A percentile compares a stretch with the other conserved stretches of the same genome.
phyloP scores from a whole-genome alignment of 2,329 filamentous ascomycete species.

The Fusarium anthophilum region DNA sequence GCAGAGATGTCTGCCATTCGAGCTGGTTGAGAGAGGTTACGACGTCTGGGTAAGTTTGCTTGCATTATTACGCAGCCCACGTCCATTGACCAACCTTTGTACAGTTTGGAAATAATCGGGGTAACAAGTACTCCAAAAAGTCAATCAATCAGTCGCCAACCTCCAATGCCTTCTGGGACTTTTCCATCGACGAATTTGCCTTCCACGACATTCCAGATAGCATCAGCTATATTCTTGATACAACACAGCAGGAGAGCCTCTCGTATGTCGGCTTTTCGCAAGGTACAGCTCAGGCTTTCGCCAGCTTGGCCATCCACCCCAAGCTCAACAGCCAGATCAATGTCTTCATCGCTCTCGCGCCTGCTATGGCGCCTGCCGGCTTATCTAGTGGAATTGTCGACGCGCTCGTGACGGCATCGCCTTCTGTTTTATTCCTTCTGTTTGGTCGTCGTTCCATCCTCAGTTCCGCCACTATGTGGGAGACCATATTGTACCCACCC shows the following conservation, averaged over 20 bases:
- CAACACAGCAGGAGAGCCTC: slow-evolving; percentile 82
- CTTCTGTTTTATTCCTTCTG: slow-evolving; percentile 88
- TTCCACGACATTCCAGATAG: slow-evolving; percentile 97
- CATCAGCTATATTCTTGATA: slow-evolving; percentile 88
- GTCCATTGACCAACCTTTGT: slow-evolving; percentile 37
- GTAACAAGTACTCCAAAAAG: slow-evolving; percentile 99
- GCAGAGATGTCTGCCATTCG: slow-evolving; percentile 86
- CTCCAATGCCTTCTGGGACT: slow-evolving; percentile 89
- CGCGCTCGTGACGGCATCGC: slow-evolving; percentile 91
- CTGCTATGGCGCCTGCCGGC: slow-evolving; percentile 94
- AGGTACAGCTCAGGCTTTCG: slow-evolving; percentile 96
- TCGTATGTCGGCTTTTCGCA: slow-evolving; percentile 98
- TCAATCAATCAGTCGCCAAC: slow-evolving; percentile 79
- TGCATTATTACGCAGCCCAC: neutral
- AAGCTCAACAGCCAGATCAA: slow-evolving; percentile 92
- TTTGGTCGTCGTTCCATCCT: slow-evolving; percentile 93
- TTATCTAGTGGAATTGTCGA: slow-evolving; percentile 91
- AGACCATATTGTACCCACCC: slow-evolving; percentile 92
- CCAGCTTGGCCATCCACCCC: slow-evolving; percentile 90
- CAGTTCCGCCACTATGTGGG: slow-evolving; percentile 95
- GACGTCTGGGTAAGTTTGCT: slow-evolving; percentile 82
- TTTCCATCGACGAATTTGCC: slow-evolving; percentile 98
- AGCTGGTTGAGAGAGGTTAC: slow-evolving; percentile 88
- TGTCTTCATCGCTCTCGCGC: slow-evolving; percentile 94
- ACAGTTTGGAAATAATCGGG: slow-evolving; percentile 93